A percentile compares a stretch with the other conserved stretches of the same genome.
These are phyloP conservation scores for Blastobotrys ciferrii DNA, from an alignment of 1,139 yeast species.

Conservation along the genomic window DNA sequence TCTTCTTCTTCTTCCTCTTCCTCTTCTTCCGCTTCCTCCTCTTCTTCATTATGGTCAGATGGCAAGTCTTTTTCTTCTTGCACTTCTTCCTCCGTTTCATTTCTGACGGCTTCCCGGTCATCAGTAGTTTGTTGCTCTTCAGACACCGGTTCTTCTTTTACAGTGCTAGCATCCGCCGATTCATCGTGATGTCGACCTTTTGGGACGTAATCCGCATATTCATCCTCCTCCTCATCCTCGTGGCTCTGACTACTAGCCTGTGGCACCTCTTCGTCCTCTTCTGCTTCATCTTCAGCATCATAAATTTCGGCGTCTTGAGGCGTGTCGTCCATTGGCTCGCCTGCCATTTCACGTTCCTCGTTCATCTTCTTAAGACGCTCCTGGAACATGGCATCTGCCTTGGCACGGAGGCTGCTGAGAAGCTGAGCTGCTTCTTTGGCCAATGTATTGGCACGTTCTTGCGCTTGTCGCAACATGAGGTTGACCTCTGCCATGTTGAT, in stretches of 20 bases:
- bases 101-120: constrained; percentile 13
- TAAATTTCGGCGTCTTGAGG: constrained; percentile 30
- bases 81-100: constrained; percentile 13
- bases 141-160: too few relatives aligned
- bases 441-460: constrained; percentile 57
- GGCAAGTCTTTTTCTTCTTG: not conserved
- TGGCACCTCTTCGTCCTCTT: constrained; percentile 7
- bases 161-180: too few relatives aligned
- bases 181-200: not conserved
- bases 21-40: constrained; percentile 15
- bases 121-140: constrained; percentile 11
- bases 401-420: constrained; percentile 69
- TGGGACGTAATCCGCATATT: not conserved
- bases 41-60: constrained; percentile 7
- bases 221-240: constrained; percentile 17
- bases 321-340: constrained; percentile 13
- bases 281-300: constrained; percentile 14
- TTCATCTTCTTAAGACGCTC: constrained; percentile 39
- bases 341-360: constrained; percentile 20
- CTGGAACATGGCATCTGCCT: constrained; percentile 80
- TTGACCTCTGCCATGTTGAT: constrained; percentile 52
- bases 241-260: constrained; percentile 16
- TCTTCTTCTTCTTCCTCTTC: constrained; percentile 19
- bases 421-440: constrained; percentile 70
- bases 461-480: constrained; percentile 53